Evolutionary conservation across 2,329 filamentous ascomycete species (phyloP).

Genomic region (Beauveria caledonica): DNA sequence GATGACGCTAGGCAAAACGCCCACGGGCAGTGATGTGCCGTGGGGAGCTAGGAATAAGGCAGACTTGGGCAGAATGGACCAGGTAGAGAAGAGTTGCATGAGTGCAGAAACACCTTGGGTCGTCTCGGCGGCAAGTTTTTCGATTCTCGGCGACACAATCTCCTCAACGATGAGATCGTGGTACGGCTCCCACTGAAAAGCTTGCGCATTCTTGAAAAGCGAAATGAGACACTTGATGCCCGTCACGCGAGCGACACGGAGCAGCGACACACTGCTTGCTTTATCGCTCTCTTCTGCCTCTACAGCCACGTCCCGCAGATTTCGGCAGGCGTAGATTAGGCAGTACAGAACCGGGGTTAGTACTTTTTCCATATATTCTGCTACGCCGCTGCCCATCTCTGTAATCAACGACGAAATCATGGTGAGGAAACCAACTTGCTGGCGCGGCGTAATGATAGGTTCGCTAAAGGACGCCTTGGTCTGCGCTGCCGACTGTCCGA

Average conservation of each 20-base stretch:
- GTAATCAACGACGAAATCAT: constrained; percentile 84
- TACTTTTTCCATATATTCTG: constrained; percentile 58
- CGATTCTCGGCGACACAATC: constrained; percentile 66
- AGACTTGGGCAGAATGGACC: constrained; percentile 61
- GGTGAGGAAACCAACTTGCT: constrained; percentile 84
- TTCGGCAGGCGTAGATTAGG: constrained; percentile 60
- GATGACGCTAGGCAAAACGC: constrained; percentile 62
- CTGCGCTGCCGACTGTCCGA: constrained; percentile 38
- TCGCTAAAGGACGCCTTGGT: constrained; percentile 46
- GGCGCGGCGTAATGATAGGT: constrained; percentile 58
- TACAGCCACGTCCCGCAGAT: constrained; percentile 36
- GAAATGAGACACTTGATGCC: constrained; percentile 77
- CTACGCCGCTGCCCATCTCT: constrained; percentile 68
- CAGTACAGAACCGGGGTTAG: constrained; percentile 77
- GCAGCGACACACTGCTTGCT: constrained; percentile 45
- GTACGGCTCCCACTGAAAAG: constrained; percentile 66
- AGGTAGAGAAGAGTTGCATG: constrained; percentile 71
- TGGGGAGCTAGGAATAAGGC: constrained; percentile 55
- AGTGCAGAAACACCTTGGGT: constrained; percentile 82
- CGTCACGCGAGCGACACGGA: constrained; percentile 58
- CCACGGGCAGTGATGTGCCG: constrained; percentile 37
- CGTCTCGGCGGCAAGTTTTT: constrained; percentile 74
- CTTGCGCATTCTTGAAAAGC: constrained; percentile 65
- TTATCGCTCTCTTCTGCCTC: constrained; percentile 32
- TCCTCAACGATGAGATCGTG: constrained; percentile 63